Evolutionary conservation across 768 basidiomycete species (phyloP), one percentile per base, ranked within the genome.

Genomic region (Podaxis sp.): DNA sequence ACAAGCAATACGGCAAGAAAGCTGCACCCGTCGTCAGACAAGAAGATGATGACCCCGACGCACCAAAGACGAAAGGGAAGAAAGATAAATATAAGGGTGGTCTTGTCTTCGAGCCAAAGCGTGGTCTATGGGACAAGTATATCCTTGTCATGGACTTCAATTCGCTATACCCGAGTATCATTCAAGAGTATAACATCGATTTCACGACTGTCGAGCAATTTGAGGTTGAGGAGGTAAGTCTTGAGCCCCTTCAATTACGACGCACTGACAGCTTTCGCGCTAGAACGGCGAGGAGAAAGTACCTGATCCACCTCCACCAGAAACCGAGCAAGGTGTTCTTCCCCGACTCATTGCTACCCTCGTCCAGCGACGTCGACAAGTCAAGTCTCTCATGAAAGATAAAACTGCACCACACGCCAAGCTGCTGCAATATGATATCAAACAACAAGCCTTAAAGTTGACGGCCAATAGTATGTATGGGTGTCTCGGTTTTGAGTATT

Each of bases 101-200:
- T 74, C 82, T 98, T 57, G 97, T 99, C 19, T 95, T 99, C 66
- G 93, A 97, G 63, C 97, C 97, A 2, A 96, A 97, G 77, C 82
- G 93, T 58, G 94, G 96, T 11, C 79, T 99, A 43, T 98, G 94
- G 93, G 97, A 98, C 79, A 96, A 89, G 68, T 97, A 82, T 71
- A 91, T 98, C 74, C 83, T 99, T 17, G 97, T 99, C 75, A 99
- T 99, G 97, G 97, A 99, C 74, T 99, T 98, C 87, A 99, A 99
- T 76, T 97, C 95, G 64, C 81, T 99, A 60, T 99, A 99, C 72
- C 97, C 97, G 5, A 95, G 93, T 73, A 99, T 99, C 79, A 99
- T 99, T 53, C 97, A 98, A 71, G 97, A 99, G 79, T 99, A 93
- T 72, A 98, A 99, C 73, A 98, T 99, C 67, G 97, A 98, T 76